These are phyloP conservation scores for Xenosphaeropsis pyriputrescens DNA, from an alignment of 2,329 filamentous ascomycete species.

Conservation along the genomic window DNA sequence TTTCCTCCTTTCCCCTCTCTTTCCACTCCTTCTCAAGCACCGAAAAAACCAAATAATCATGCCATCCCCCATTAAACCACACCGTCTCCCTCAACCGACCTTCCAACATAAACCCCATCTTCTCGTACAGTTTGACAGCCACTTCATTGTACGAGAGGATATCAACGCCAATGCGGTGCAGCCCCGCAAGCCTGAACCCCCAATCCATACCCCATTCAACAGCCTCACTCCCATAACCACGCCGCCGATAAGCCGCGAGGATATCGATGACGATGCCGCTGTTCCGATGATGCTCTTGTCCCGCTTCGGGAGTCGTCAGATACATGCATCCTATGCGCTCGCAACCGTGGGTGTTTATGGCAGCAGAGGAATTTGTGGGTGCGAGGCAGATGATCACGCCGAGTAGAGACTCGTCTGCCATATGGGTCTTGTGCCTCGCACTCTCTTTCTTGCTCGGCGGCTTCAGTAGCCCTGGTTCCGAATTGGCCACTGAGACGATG, in stretches of 20 bases:
- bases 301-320: constrained; percentile 12
- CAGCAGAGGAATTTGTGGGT: constrained; percentile 2
- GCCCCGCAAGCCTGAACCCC: constrained; percentile 18
- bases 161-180: constrained; percentile 21
- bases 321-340: constrained; percentile 19
- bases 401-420: constrained; percentile 17
- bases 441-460: constrained; percentile 16
- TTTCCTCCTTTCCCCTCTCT: constrained; percentile 3
- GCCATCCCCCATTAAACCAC: too few relatives aligned
- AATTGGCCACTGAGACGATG: constrained; percentile 13
- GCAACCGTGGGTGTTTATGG: constrained; percentile 2
- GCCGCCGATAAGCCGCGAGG: constrained; percentile 12
- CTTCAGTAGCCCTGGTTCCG: constrained; percentile 15
- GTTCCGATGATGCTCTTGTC: constrained; percentile 23
- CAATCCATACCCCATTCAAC: constrained; percentile 21
- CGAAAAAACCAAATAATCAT: too few relatives aligned
- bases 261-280: constrained; percentile 22
- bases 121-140: too few relatives aligned
- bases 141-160: constrained; percentile 12
- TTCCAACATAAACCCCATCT: too few relatives aligned
- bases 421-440: constrained; percentile 14
- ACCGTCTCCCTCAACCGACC: too few relatives aligned
- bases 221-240: constrained; percentile 23
- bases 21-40: too few relatives aligned
- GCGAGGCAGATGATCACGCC: constrained; percentile 22